Evolutionary conservation across 805 yeast genomes (phyloP).

Genomic region (Dipodascopsis tothii): DNA sequence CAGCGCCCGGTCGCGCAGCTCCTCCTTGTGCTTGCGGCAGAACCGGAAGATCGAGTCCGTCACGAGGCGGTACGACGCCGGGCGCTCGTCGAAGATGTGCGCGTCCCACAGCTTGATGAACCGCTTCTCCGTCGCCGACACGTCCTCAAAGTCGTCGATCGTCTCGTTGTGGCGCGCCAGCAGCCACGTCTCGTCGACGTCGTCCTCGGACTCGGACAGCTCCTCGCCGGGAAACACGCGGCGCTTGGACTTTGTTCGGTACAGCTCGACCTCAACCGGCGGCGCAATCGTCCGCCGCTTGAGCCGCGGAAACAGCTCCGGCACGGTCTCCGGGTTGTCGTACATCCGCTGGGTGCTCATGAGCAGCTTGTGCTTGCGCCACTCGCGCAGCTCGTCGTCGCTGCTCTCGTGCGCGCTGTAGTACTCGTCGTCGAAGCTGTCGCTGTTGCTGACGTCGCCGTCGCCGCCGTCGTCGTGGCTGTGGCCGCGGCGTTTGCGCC

Average conservation of each 20-base stretch:
- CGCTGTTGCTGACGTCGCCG: not conserved
- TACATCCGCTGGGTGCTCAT: not conserved
- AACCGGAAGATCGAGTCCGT: slow-evolving; percentile 17
- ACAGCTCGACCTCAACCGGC: slow-evolving; percentile 3
- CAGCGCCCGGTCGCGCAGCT: slow-evolving; percentile 5
- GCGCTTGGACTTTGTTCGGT: slow-evolving; percentile 15
- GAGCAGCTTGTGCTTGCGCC: not conserved
- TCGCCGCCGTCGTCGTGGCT: not conserved
- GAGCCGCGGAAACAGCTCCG: slow-evolving; percentile 14
- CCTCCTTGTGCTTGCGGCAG: slow-evolving; percentile 7
- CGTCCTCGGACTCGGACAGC: slow-evolving; percentile 19
- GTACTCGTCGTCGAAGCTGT: not conserved
- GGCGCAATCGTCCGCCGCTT: slow-evolving; percentile 15
- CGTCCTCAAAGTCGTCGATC: slow-evolving; percentile 21
- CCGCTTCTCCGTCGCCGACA: slow-evolving; percentile 12
- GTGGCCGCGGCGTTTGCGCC: not conserved
- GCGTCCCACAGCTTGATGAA: slow-evolving; percentile 19
- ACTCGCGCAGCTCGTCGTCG: not conserved
- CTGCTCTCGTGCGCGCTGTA: too few relatives aligned
- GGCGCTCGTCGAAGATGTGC: slow-evolving; percentile 20
- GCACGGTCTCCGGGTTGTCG: slow-evolving; percentile 7
- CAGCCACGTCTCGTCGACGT: slow-evolving; percentile 16
- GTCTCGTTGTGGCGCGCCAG: slow-evolving; percentile 18
- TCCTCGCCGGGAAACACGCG: slow-evolving; percentile 11
- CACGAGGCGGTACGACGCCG: slow-evolving; percentile 14